phyloP scores from a whole-genome alignment of 116 monocot genomes.

The Cymodocea nodosa region DNA sequence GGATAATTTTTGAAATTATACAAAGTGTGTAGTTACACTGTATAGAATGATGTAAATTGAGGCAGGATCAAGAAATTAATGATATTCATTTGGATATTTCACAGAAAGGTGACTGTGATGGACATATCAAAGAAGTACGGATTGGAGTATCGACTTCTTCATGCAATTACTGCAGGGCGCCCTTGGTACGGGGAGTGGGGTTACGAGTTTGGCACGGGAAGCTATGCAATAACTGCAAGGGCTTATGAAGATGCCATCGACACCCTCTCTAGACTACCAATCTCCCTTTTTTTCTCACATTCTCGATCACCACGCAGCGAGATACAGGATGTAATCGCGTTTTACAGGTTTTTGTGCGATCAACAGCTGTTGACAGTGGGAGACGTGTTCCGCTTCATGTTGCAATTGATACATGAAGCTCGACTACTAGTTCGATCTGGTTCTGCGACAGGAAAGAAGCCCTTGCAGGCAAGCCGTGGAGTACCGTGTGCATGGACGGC shows the following conservation, averaged over 20 bases:
- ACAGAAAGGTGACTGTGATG: slow-evolving; percentile 82
- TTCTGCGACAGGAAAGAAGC: not conserved
- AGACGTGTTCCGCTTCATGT: slow-evolving; percentile 54
- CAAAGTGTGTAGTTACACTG: too few species aligned
- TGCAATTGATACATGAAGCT: slow-evolving; percentile 21
- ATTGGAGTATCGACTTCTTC: slow-evolving; percentile 71
- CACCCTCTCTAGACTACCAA: slow-evolving; percentile 32
- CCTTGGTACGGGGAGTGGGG: slow-evolving; percentile 96
- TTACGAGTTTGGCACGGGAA: slow-evolving; percentile 68
- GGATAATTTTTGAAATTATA: too few species aligned
- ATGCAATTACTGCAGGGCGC: slow-evolving; percentile 48
- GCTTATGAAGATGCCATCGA: slow-evolving; percentile 54
- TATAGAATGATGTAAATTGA: too few species aligned
- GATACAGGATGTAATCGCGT: slow-evolving; percentile 37
- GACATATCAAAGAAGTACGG: slow-evolving; percentile 85
- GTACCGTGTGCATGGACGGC: slow-evolving; percentile 29
- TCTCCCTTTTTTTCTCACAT: slow-evolving; percentile 43
- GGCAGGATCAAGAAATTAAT: not conserved
- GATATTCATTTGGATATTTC: not conserved
- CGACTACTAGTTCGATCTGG: not conserved
- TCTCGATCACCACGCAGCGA: slow-evolving; percentile 12
- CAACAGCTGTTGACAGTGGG: slow-evolving; percentile 30
- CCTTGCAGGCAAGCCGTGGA: not conserved
- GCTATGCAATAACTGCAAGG: slow-evolving; percentile 44
- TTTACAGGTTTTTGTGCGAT: slow-evolving; percentile 51